Evolutionary conservation across 2,329 filamentous ascomycete species (phyloP).

Genomic region (Lachnellula subtilissima): DNA sequence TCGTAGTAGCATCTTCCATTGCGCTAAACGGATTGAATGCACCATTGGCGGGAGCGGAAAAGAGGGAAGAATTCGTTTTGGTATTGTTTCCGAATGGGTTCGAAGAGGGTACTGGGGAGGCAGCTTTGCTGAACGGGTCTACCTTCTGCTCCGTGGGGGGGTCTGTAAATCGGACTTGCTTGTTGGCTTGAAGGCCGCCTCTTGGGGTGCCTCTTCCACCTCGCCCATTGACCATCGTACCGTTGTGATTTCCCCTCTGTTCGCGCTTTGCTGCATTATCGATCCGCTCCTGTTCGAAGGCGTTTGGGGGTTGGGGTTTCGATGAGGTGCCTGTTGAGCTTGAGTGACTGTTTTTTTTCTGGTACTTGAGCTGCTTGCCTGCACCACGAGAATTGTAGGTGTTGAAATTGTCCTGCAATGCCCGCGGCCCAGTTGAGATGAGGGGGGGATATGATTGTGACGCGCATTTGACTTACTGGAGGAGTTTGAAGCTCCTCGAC

Average conservation of each 20-base stretch:
- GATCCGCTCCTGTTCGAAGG: conserved; percentile 29
- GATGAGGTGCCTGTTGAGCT: conserved; percentile 15
- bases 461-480: conserved; percentile 25
- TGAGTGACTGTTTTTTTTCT: conserved; percentile 16
- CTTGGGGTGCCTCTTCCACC: conserved; percentile 18
- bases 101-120: conserved; percentile 3
- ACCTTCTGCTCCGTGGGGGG: conserved; percentile 6
- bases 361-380: conserved; percentile 9
- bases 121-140: conserved; percentile 6
- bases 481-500: conserved; percentile 31
- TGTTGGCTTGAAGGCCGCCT: conserved; percentile 17
- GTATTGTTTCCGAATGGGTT: conserved; percentile 15
- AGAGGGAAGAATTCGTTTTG: conserved; percentile 6
- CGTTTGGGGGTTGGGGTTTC: conserved; percentile 13
- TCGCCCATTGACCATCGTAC: conserved; percentile 16
- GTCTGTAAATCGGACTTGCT: conserved; percentile 25
- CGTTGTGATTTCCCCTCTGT: conserved; percentile 19
- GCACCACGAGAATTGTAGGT: neutral
- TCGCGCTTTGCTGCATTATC: conserved; percentile 32
- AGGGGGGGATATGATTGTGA: neutral
- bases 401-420: conserved; percentile 15
- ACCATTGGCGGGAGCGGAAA: conserved; percentile 8
- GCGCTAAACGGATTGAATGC: conserved; percentile 16
- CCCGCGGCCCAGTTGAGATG: conserved; percentile 5
- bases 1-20: neutral